phyloP scores from a whole-genome alignment of 1,284 basidiomycete species.

The Phaffia rhodozyma region DNA sequence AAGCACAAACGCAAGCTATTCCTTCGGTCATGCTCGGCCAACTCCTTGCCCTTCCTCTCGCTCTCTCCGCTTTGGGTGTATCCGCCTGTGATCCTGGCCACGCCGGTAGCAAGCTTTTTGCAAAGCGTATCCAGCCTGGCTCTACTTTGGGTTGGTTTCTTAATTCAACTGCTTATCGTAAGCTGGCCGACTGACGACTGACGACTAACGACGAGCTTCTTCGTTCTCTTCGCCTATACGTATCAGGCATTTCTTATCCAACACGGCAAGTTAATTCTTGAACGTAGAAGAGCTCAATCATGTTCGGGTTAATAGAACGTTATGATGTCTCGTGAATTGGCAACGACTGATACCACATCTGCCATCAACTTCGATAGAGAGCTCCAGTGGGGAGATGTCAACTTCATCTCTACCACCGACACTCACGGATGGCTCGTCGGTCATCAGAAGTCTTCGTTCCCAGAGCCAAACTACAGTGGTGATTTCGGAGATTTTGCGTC shows the following conservation, averaged over 20 bases:
- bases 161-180: too few species aligned
- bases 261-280: background rate
- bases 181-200: too few species aligned
- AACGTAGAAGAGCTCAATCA: background rate
- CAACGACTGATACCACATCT: too few species aligned
- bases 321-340: too few species aligned
- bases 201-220: background rate
- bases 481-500: conserved; percentile 27
- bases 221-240: background rate
- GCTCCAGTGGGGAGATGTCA: background rate
- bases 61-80: background rate
- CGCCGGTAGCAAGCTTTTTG: background rate
- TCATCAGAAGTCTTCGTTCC: conserved; percentile 18
- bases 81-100: conserved; percentile 6
- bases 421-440: conserved; percentile 28
- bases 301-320: too few species aligned
- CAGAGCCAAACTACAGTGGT: conserved; percentile 24
- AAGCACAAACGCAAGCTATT: background rate
- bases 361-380: too few species aligned
- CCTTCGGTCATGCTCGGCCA: too few species aligned
- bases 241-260: background rate
- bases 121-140: conserved; percentile 1
- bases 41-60: conserved; percentile 1
- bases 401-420: conserved; percentile 5
- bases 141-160: background rate